Base-by-base conservation (phyloP, 2,329 filamentous ascomycete genomes). In the Rugonectria rugulosa region DNA sequence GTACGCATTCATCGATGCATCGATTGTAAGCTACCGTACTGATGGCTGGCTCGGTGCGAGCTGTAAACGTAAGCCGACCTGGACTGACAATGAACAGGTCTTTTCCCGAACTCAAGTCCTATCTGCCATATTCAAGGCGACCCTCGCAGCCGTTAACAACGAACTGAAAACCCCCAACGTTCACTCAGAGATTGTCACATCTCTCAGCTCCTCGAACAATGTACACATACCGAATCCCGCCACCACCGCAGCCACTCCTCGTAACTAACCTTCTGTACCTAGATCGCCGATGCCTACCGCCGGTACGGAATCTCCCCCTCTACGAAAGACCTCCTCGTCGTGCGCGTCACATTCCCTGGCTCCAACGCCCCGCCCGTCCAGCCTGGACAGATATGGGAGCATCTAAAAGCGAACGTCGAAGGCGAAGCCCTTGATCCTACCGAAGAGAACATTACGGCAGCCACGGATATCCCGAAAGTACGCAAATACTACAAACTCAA, bases 251-350 rank as follows among this genome's bases (percentile, higher is more conserved):
- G 29, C 40, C 19, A 40, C 38, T 27, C 20, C 15, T 41, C 15
- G n/a, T 44, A 45, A 40, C 57, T 57, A 43, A 62, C 60, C 3
- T 12, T 23, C 41, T 41, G 4, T 44, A 46, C 26, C 6, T 46
- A 96, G 92, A 98, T 99, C 68, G 85, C 92, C 46, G 93, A 97
- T 65, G 88, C 92, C 1, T 98, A 98, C 75, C 88, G 91, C 26
- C 88, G 89, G 49, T 97, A 95, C 69, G 95, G 95, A 42, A 87
- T 98, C 54, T 79, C 84, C 1, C 85, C 91, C 11, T 77, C 80
- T 10, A 95, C 89, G 3, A 87, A 81, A 38, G 75, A 88, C 63
- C 75, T 99, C n/a, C 77, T 97, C 3, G 87, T 91, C 6, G 81
- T 97, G 68, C 98, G 97, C 71, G 81, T 98, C 20, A 82, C 87